Evolutionary conservation across 208 protist species (phyloP).

Genomic region (Vickermania ingenoplastis): DNA sequence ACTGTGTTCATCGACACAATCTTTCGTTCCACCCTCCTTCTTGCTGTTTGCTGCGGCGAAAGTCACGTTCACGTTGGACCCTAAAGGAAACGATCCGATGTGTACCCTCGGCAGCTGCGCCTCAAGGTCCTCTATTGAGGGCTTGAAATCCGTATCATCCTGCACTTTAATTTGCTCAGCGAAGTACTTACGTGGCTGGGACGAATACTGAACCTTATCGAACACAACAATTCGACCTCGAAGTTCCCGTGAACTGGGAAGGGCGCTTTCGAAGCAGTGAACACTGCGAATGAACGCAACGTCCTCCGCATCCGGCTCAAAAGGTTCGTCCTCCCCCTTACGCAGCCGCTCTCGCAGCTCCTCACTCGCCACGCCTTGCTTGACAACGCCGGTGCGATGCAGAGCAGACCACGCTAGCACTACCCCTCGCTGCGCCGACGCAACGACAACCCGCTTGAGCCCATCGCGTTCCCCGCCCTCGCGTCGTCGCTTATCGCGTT

Average conservation of each 20-base stretch:
- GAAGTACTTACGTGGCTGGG: slow-evolving; percentile 40
- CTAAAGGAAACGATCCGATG: too few relatives aligned
- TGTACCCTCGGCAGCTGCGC: slow-evolving; percentile 3
- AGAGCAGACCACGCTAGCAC: slow-evolving; percentile 67
- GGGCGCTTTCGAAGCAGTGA: slow-evolving; percentile 61
- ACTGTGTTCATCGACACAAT: slow-evolving; percentile 1
- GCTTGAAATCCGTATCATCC: slow-evolving; percentile 40
- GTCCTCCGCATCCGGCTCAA: background rate
- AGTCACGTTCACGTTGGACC: background rate
- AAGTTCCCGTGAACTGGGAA: slow-evolving; percentile 61
- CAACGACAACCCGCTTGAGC: slow-evolving; percentile 29
- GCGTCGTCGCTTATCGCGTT: slow-evolving; percentile 6
- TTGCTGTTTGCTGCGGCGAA: background rate
- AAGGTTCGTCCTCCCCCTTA: slow-evolving; percentile 5
- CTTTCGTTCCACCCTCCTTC: background rate
- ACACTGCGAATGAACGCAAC: slow-evolving; percentile 74
- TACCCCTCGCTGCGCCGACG: slow-evolving; percentile 17
- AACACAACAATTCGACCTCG: slow-evolving; percentile 55
- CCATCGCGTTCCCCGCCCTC: slow-evolving; percentile 17
- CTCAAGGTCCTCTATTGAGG: slow-evolving; percentile 14
- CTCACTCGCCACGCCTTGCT: slow-evolving; percentile 17
- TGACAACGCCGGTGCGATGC: slow-evolving; percentile 66
- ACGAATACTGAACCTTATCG: slow-evolving; percentile 52
- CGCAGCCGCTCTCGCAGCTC: slow-evolving; percentile 10
- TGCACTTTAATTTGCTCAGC: slow-evolving; percentile 61